Base-by-base conservation (phyloP, 1,284 basidiomycete genomes). In the Melampsora occidentalis region DNA sequence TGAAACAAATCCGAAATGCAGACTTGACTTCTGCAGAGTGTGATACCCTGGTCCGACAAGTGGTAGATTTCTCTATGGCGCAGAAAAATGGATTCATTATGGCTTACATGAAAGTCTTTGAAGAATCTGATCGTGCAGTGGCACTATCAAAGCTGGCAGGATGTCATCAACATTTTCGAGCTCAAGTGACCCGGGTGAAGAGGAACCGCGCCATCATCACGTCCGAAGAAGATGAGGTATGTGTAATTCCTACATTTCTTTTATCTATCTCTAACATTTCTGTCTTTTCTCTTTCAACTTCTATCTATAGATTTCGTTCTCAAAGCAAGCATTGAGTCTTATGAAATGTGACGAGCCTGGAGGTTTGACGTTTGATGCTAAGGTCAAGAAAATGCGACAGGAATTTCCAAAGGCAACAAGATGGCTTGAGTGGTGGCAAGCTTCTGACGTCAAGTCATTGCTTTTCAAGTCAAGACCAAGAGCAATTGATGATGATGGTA, bases 361-460 rank as follows among this genome's bases (percentile, higher is more conserved):
- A 6, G 18, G 20, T 4, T 9, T 35, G 7, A 57, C 25, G 5
- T 53, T 53, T n/a, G 49, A 69, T n/a, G 22, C 51, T 0, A 69
- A 69, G 12, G n/a, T 69, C 22, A 48, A 49, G 6, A 18, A 57
- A 6, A 6, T 69, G 5, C n/a, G 16, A 2, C 7, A 53, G 9
- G 33, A 25, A 3, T 69, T 69, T 35, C 67, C 35, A 35, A 35
- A 35, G 35, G 35, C 35, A 3, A 35, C 3, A 35, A 3, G 35
- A 35, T 35, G 35, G 67, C 67, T 69, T 28, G 22, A 57, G 14
- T 69, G 67, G 67, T 69, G 67, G 67, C 51, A 28, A 6, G 25
- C 39, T 5, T 53, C 48, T 1, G 67, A 69, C 39, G 16, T 69
- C 20, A n/a, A 69, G 49, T 16, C 67, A 5, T 20, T 69, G 22